Evolutionary conservation across 345 rosid species (phyloP), one percentile per base, ranked within the genome.

Genomic region (Populus alba): DNA sequence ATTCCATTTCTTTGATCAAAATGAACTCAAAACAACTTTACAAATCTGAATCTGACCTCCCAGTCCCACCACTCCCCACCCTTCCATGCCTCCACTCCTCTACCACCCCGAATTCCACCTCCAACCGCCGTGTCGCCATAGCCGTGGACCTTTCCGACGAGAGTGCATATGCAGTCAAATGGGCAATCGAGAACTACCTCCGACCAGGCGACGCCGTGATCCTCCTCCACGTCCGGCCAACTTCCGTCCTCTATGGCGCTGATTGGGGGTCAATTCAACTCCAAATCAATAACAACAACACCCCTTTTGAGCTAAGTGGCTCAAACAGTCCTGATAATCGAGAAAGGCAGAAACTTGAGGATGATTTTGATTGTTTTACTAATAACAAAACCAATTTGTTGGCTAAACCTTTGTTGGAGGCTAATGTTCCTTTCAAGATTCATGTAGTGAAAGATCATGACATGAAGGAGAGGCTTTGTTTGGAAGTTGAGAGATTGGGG

Each of bases 171-270:
- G 81, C 85, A 22, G 81, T 82, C 47, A 63, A 66, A 18, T 82
- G 85, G 81, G 85, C 85, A 20, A 75, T 82, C 15, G 47, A 71
- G 20, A 82, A 78, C 77, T 82, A 82, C 71, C 85, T 82, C 51
- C 82, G 82, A 15, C 85, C 85, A 0, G 85, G 82, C 0, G 98
- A 96, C 79, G 95, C 95, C 57, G 97, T 94, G 81, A 81, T 96
- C 84, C 82, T 75, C 66, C 85, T 82, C 71, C 82, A 78, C 65
- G 80, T 82, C 39, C 82, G 80, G 38, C 85, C 80, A 12, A 82
- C 85, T 67, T 91, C 97, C 78, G 93, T 91, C 45, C 95, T 96
- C 69, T 96, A 84, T 76, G 98, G 98, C 71, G 98, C 97, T 61
- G 97, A 96, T 43, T 96, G 97, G 98, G 98, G 97, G 18, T 94